A percentile compares a stretch with the other conserved stretches of the same genome.
phyloP scores from a whole-genome alignment of 345 rosid genomes.

The Firmiana major region DNA sequence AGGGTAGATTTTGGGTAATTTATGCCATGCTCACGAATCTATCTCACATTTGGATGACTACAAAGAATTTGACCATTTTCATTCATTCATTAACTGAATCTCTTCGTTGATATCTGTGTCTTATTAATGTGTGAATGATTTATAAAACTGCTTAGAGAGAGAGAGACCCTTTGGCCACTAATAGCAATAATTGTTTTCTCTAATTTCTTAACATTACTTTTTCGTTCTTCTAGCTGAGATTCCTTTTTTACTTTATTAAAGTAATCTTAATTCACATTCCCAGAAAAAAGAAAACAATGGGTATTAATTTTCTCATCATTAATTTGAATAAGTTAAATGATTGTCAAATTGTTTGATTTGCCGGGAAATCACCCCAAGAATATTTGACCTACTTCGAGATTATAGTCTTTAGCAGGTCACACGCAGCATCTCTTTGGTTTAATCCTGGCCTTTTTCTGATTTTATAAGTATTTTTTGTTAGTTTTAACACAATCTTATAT shows the following conservation, averaged over 20 bases:
- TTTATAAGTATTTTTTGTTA: too few relatives aligned
- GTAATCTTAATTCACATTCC: not conserved
- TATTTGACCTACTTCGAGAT: slow-evolving; percentile 27
- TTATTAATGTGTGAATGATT: slow-evolving; percentile 2
- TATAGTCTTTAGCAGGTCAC: slow-evolving; percentile 22
- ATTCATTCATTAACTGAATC: slow-evolving; percentile 21
- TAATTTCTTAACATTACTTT: not conserved
- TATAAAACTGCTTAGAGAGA: not conserved
- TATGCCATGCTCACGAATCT: not conserved
- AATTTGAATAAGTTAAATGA: slow-evolving; percentile 19
- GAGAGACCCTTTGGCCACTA: too few relatives aligned
- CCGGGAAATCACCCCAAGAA: slow-evolving; percentile 19
- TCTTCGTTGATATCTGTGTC: slow-evolving; percentile 18
- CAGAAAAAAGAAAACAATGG: not conserved
- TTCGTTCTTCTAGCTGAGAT: slow-evolving; percentile 19
- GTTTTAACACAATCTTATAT: too few relatives aligned
- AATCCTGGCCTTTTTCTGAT: not conserved
- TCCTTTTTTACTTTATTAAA: too few relatives aligned
- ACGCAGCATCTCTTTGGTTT: not conserved
- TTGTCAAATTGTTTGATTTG: slow-evolving; percentile 24
- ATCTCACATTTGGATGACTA: slow-evolving; percentile 16
- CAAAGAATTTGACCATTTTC: not conserved
- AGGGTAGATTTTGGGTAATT: not conserved
- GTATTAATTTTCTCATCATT: slow-evolving; percentile 9
- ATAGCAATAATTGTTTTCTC: not conserved